Conservation (phyloP, 2,329 filamentous ascomycete genomes). For the Curvularia eragrostidis region DNA sequence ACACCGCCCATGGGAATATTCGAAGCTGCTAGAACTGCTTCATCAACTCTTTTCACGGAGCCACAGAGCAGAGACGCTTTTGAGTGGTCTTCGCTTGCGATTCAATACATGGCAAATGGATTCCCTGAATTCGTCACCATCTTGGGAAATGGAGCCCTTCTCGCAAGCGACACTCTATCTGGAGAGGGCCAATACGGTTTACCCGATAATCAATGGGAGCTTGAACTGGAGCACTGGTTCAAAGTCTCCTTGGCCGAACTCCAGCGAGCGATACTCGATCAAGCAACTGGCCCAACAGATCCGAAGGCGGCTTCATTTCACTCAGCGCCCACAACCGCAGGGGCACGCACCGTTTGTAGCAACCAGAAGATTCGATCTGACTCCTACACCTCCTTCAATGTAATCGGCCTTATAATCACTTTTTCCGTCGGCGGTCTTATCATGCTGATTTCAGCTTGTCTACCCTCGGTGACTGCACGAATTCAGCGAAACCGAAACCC, state of each 20-base stretch:
- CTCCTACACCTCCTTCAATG: slow-evolving; percentile 30
- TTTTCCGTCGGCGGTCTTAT: slow-evolving; percentile 25
- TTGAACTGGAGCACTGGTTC: slow-evolving; percentile 44
- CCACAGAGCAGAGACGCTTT: slow-evolving; percentile 10
- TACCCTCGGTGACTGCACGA: slow-evolving; percentile 1
- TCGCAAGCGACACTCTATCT: slow-evolving; percentile 19
- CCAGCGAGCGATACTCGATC: slow-evolving; percentile 31
- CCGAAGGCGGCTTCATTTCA: slow-evolving; percentile 9
- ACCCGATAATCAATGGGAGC: slow-evolving; percentile 46
- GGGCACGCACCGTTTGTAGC: slow-evolving; percentile 18
- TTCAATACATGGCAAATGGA: slow-evolving; percentile 13
- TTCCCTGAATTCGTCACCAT: slow-evolving; percentile 10
- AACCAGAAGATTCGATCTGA: slow-evolving; percentile 32
- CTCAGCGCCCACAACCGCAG: slow-evolving; percentile 12
- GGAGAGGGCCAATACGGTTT: slow-evolving; percentile 25
- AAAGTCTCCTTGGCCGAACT: slow-evolving; percentile 37
- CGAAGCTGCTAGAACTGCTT: slow-evolving; percentile 9
- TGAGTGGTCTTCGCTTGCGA: slow-evolving; percentile 3
- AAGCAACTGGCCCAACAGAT: slow-evolving; percentile 18
- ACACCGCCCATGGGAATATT: slow-evolving; percentile 25
- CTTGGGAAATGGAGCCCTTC: slow-evolving; percentile 13
- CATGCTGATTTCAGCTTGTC: slow-evolving; percentile 10
- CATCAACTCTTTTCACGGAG: background rate
- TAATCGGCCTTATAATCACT: slow-evolving; percentile 28
- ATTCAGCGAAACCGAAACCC: slow-evolving; percentile 5